Base-by-base conservation (phyloP, 306 rosid species). In the Luffa aegyptiaca region DNA sequence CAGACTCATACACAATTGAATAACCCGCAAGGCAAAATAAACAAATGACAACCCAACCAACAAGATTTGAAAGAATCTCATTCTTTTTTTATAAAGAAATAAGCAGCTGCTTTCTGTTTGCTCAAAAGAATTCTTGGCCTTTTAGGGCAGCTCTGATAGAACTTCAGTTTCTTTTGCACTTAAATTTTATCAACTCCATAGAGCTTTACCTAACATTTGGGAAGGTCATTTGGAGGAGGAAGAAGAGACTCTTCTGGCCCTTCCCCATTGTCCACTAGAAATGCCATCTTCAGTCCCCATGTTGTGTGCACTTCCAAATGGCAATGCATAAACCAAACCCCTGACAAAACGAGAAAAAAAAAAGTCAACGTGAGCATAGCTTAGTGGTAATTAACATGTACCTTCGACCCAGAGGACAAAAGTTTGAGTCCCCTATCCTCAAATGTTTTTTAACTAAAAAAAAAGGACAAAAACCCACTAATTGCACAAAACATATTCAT, bases 261-360 rank as follows among this genome's bases (percentile, higher is more conserved):
- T 82, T 88, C 75, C n/a, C 93, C 96, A 85, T 91, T 88, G 82
- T 93, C 93, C 79, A 93, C 97, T 70, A 93, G 77, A 75, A 93
- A 93, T 81, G 96, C 96, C 97, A 91, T 93, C 88, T 93, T 93
- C 14, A 93, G 68, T 71, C 97, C 94, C 94, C 96, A 89, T 59
- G 92, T 93, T n/a, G 98, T 93, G 82, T 93, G 98, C 75, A 90
- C 75, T 84, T 93, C 98, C 82, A 90, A 84, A 75, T 90, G 94
- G 59, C 94, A 90, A 81, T 92, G 97, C 93, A 92, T 89, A 79
- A 93, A 93, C 97, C 93, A 93, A 1, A 90, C 93, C 51, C 93
- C 97, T 92, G 78, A 61, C 57, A 77, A 36, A 73, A 48, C 65
- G 39, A 39, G 35, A 44, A 11, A 44, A 75, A 20, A 14, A 48